Percentiles rank a stretch among this genome's conserved stretches.
Conservation (phyloP, 768 basidiomycete species). For the Dictyophora rubrovolvata region DNA sequence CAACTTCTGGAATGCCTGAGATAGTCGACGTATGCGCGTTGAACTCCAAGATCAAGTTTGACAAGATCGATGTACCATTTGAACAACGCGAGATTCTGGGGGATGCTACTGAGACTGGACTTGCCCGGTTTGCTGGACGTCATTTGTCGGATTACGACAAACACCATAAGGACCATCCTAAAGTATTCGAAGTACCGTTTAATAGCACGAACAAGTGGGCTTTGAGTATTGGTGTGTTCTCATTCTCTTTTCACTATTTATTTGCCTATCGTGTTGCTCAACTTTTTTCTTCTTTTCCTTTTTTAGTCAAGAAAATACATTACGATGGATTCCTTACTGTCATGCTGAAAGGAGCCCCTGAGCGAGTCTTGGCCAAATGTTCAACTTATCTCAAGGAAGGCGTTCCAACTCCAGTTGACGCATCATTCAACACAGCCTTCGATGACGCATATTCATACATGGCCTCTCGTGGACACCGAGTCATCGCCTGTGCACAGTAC, state of each 20-base stretch:
- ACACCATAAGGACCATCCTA: slow-evolving; percentile 38
- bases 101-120: slow-evolving; percentile 68
- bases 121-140: slow-evolving; percentile 56
- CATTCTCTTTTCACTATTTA: background rate
- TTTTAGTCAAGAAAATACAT: slow-evolving; percentile 47
- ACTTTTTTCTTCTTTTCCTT: too few relatives aligned
- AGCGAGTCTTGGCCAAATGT: slow-evolving; percentile 57
- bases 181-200: slow-evolving; percentile 68
- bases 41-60: slow-evolving; percentile 64
- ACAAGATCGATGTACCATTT: slow-evolving; percentile 52
- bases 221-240: slow-evolving; percentile 45
- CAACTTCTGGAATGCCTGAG: slow-evolving; percentile 51
- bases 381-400: slow-evolving; percentile 50
- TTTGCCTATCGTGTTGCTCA: background rate
- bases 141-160: slow-evolving; percentile 44
- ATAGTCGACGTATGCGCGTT: slow-evolving; percentile 54
- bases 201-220: slow-evolving; percentile 72
- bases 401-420: slow-evolving; percentile 35
- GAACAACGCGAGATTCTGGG: slow-evolving; percentile 52
- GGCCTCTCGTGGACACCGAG: slow-evolving; percentile 67
- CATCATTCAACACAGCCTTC: slow-evolving; percentile 43
- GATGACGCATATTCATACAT: slow-evolving; percentile 65
- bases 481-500: slow-evolving; percentile 59
- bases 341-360: slow-evolving; percentile 62
- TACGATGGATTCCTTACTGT: slow-evolving; percentile 36